Percentiles rank a stretch among this genome's conserved stretches.
Evolutionary conservation across 148 eudicot genomes (phyloP).

Genomic region (Fagopyrum esculentum): DNA sequence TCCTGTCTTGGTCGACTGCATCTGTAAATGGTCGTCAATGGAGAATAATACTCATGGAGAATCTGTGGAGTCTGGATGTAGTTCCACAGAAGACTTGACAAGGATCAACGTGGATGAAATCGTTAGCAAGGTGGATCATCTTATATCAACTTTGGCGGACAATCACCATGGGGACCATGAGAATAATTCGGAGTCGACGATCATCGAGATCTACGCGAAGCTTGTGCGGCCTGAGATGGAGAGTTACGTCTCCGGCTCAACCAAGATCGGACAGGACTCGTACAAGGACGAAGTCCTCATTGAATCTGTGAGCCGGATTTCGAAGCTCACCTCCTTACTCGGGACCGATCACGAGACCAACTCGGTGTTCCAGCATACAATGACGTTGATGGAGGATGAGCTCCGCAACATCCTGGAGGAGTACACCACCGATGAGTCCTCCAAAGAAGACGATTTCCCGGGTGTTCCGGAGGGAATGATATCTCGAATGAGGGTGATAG

Average conservation of each 20-base stretch:
- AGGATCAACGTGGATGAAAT: neutral
- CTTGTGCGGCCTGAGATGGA: neutral
- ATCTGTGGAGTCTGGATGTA: neutral
- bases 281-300: neutral
- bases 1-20: neutral
- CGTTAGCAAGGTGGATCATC: neutral
- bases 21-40: neutral
- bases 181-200: neutral
- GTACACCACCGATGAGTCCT: neutral
- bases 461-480: constrained; percentile 11
- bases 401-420: neutral
- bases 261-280: neutral
- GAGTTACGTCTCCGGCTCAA: neutral
- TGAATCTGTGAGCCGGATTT: neutral
- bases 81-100: neutral
- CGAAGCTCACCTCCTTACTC: neutral
- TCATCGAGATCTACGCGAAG: neutral
- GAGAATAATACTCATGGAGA: neutral
- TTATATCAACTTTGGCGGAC: neutral
- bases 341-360: neutral
- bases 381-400: constrained; percentile 11
- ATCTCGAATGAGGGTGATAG: constrained; percentile 20
- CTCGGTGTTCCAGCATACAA: neutral
- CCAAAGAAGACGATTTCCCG: constrained; percentile 20
- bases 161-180: neutral